Percentiles rank a stretch among this genome's conserved stretches.
These are phyloP conservation scores for Chloromonas sp. DNA, from an alignment of 163 green algal genomes.

Conservation along the genomic window DNA sequence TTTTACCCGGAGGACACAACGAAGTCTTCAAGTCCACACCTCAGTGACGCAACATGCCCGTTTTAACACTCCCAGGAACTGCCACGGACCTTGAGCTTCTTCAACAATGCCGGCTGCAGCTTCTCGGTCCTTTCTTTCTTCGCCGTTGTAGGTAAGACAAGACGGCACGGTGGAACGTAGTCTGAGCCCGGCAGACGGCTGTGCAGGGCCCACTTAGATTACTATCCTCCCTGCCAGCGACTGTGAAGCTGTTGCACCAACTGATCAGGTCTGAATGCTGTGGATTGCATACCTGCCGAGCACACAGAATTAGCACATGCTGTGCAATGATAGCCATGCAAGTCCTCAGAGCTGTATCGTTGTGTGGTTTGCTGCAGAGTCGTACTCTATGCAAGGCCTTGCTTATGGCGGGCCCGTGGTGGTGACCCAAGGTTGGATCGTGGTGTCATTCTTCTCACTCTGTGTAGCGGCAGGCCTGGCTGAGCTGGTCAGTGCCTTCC, in stretches of 20 bases:
- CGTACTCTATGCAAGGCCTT: constrained; percentile 23
- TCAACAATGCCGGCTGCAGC: constrained; percentile 13
- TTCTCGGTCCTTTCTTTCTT: constrained; percentile 25
- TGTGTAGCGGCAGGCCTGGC: constrained; percentile 36
- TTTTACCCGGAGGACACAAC: no score
- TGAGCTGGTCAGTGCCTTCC: constrained; percentile 43
- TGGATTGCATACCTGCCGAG: no score
- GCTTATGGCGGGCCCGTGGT: constrained; percentile 49
- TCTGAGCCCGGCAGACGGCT: no score
- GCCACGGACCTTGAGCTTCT: constrained; percentile 9
- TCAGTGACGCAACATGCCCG: neutral
- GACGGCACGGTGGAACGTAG: no score
- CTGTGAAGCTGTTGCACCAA: no score
- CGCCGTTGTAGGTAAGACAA: constrained; percentile 9
- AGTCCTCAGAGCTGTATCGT: no score
- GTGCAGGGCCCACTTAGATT: no score
- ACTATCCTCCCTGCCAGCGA: no score
- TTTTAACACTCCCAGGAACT: constrained; percentile 11
- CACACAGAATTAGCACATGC: no score
- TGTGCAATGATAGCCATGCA: no score
- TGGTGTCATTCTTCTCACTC: constrained; percentile 33
- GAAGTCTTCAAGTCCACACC: no score
- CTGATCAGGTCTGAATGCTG: no score
- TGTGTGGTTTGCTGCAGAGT: constrained; percentile 10
- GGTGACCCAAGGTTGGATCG: constrained; percentile 49